phyloP scores from a whole-genome alignment of 1,284 basidiomycete genomes.

The Ceratobasidium sp. region DNA sequence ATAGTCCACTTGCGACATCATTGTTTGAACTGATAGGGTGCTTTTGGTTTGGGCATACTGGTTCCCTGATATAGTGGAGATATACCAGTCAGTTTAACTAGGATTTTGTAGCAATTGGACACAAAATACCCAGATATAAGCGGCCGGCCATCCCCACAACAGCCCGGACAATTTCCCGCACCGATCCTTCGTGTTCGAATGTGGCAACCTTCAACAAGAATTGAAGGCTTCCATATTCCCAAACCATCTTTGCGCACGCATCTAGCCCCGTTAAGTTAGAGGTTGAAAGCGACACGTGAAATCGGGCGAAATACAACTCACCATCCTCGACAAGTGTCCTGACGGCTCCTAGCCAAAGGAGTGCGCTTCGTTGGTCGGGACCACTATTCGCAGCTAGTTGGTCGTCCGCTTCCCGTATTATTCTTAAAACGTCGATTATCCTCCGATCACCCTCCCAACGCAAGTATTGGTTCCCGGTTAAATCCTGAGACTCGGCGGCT shows the following conservation, averaged over 20 bases:
- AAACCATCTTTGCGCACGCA: slow-evolving; percentile 6
- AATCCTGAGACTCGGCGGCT: neutral
- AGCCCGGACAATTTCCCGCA: neutral
- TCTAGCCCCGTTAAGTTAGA: neutral
- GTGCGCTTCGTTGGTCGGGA: neutral
- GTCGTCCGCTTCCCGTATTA: neutral
- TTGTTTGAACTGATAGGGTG: neutral
- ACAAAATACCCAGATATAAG: neutral
- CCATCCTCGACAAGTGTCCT: neutral
- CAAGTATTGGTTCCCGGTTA: no score
- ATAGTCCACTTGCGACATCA: neutral
- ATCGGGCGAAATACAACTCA: neutral
- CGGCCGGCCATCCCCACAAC: neutral
- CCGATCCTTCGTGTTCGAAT: neutral
- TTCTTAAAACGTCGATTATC: neutral
- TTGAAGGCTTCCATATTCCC: slow-evolving; percentile 5
- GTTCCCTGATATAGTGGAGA: neutral
- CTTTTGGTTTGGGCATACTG: neutral
- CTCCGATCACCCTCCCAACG: slow-evolving; percentile 4
- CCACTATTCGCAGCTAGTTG: neutral
- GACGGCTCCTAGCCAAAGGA: neutral
- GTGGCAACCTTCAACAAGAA: neutral
- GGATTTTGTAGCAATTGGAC: no score
- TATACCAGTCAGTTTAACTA: no score
- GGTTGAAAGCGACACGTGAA: no score